Evolutionary conservation across 2,329 filamentous ascomycete genomes (phyloP), one percentile per base, ranked within the genome.

Genomic region (Fusarium solani-melongenae): DNA sequence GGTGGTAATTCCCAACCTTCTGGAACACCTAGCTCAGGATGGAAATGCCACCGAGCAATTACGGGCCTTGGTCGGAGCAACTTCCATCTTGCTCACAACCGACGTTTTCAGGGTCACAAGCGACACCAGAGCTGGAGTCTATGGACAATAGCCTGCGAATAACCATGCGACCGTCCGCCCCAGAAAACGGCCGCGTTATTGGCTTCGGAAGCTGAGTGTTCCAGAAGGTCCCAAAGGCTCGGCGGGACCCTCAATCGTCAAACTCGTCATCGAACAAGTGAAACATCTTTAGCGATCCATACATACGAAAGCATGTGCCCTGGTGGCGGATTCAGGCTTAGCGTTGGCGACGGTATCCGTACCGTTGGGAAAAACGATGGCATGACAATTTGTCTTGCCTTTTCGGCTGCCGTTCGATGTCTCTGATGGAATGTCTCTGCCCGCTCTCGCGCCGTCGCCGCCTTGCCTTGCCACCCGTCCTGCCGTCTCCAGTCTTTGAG

Each of bases 171-270:
- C 64, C 10, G 44, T 36, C 51, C 46, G 71, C 66, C 69, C 67
- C 72, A 62, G 65, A 70, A 69, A 61, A 63, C 61, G 57, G 53
- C 74, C 64, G 63, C 62, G 64, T 60, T 64, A 65, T 62, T 65
- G 67, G 67, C 69, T 44, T 74, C 72, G 68, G 65, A 71, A 63
- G 59, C 59, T 74, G 53, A 46, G 71, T 51, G 66, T 78, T 78
- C 77, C 77, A 78, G 77, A 78, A 78, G 69, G 68, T 69, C 73
- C 69, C 72, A 64, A 69, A 65, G 34, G 38, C 58, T 67, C 57
- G 61, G 66, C 66, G 62, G 62, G 70, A 38, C 53, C 62, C 51
- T 64, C 60, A 65, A 66, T 65, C 55, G 55, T 62, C 67, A 73
- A 75, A 70, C 71, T 59, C 51, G 53, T 66, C 55, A 66, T 73